Percentiles rank a stretch among this genome's conserved stretches.
phyloP scores from a whole-genome alignment of 805 yeast genomes.

The Metschnikowia similis region DNA sequence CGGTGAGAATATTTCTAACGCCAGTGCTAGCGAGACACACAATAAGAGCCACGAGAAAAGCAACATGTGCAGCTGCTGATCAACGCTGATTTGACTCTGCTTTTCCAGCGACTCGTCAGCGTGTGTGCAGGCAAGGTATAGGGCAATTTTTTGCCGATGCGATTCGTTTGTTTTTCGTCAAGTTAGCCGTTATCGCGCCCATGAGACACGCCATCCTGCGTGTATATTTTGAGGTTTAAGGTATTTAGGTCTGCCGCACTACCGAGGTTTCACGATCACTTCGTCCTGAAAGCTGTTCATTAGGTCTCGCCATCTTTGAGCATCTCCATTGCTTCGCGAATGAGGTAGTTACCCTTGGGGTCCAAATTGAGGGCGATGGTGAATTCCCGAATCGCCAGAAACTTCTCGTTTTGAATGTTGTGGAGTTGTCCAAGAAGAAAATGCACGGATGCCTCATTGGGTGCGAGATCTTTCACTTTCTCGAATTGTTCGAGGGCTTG shows the following conservation, averaged over 20 bases:
- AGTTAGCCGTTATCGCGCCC: neutral
- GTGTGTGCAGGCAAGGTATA: neutral
- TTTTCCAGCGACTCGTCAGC: neutral
- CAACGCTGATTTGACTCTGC: neutral
- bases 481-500: conserved; percentile 75
- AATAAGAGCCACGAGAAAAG: conserved; percentile 5
- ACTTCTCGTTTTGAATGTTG: conserved; percentile 67
- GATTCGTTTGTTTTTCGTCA: neutral
- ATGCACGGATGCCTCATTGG: conserved; percentile 94
- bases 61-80: conserved; percentile 5
- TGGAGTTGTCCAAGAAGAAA: conserved; percentile 83
- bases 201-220: neutral
- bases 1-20: conserved; percentile 26
- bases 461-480: conserved; percentile 68
- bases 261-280: too few relatives aligned
- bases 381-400: conserved; percentile 76
- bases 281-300: neutral
- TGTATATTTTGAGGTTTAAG: neutral
- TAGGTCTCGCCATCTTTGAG: conserved; percentile 19
- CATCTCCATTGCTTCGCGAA: conserved; percentile 75
- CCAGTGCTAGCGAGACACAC: conserved; percentile 7
- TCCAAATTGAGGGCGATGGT: conserved; percentile 88
- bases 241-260: neutral
- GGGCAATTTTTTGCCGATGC: neutral
- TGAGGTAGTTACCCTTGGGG: conserved; percentile 85